Percentiles rank a stretch among this genome's conserved stretches.
phyloP scores from a whole-genome alignment of 129 eudicot genomes.

The Saposhnikovia divaricata region DNA sequence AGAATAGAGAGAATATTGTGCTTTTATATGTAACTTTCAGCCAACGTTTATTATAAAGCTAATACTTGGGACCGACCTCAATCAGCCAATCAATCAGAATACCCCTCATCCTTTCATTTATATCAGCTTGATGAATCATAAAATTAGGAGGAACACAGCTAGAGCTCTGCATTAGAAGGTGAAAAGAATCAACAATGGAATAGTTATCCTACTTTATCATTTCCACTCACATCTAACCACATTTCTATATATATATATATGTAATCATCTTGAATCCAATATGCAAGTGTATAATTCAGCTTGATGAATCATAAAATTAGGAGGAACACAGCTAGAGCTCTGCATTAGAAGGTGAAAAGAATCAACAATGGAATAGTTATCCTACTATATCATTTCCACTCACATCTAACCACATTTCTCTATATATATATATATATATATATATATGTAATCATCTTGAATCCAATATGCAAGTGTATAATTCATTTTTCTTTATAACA shows the following conservation, averaged over 20 bases:
- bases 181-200: not conserved
- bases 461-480: not conserved
- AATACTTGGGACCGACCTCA: conserved; percentile 42
- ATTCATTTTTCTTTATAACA: not conserved
- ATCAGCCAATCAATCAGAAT: conserved; percentile 92
- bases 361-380: not conserved
- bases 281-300: not conserved
- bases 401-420: not conserved
- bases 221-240: not conserved
- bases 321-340: conserved; percentile 58
- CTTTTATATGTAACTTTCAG: not conserved
- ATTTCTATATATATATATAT: too few relatives aligned
- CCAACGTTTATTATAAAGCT: not conserved
- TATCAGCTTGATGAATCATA: conserved; percentile 60
- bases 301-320: conserved; percentile 63
- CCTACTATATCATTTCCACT: not conserved
- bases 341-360: conserved; percentile 19
- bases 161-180: conserved; percentile 29
- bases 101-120: conserved; percentile 82
- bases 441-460: not conserved
- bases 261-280: not conserved
- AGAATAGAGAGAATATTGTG: not conserved
- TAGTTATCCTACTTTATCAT: not conserved
- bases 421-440: too few relatives aligned
- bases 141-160: conserved; percentile 71